Evolutionary conservation across 164 flowering plant genomes (phyloP), one percentile per base, ranked within the genome.

Genomic region (Chloranthus sessilifolius): DNA sequence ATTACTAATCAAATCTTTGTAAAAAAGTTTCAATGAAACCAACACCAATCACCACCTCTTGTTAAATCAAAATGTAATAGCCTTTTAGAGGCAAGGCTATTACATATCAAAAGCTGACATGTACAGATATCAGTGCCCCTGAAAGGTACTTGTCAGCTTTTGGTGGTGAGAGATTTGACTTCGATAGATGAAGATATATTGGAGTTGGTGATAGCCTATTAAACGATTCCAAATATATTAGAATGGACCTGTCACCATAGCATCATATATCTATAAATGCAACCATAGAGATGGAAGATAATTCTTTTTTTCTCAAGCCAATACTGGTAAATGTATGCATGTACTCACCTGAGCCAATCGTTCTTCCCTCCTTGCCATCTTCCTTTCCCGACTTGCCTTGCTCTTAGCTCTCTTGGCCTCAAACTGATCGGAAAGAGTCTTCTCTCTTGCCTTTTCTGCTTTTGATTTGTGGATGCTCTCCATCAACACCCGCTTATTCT

Each of bases 401-500:
- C 68, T 75, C 70, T 72, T 75, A 14, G 72, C 74, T 10, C 79
- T 51, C 59, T 63, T 75, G 15, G 80, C 76, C 58, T 68, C 76
- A 55, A 68, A 74, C 55, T 74, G 76, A 37, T 74, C 73, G 39
- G 79, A 56, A 5, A 74, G 23, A 4, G 79, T 71, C 67, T 71
- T 74, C 61, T 74, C 76, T 62, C 75, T 71, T 15, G 71, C 75
- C 55, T 68, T 74, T 61, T 74, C 79, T 26, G 79, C 75, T 68
- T 74, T 74, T 0, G 75, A 62, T 49, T 74, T 74, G 65, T 74
- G 79, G 37, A 74, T 74, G 46, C 67, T 71, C 40, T 71, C 79
- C 79, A 74, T 74, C 37, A 74, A 51, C 42, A 74, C 80, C 33
- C 80, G 68, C 70, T 75, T 75, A 64, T 75, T 75, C 68, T 75